Percentiles rank a stretch among this genome's conserved stretches.
These are phyloP conservation scores for Rhizodiscina lignyota DNA, from an alignment of 495 filamentous ascomycete species.

Conservation along the genomic window DNA sequence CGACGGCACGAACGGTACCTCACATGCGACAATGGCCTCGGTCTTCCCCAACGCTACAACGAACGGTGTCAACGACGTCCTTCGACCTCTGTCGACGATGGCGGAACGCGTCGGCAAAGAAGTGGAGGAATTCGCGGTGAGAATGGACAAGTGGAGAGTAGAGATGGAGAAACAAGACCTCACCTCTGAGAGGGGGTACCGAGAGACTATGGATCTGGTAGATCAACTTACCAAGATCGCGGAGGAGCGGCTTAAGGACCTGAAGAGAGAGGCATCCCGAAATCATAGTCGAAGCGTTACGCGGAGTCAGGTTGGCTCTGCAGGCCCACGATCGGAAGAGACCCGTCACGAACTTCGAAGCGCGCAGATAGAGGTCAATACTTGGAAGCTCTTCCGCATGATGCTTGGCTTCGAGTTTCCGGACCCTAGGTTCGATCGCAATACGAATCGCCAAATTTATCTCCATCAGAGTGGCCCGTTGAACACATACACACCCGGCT, in stretches of 20 bases:
- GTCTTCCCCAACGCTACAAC: background rate
- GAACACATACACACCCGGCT: constrained; percentile 39
- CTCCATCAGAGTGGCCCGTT: constrained; percentile 13
- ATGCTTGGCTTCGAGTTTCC: constrained; percentile 26
- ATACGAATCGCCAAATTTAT: constrained; percentile 23
- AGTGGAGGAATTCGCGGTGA: constrained; percentile 48
- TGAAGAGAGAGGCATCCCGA: constrained; percentile 17
- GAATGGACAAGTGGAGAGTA: constrained; percentile 37
- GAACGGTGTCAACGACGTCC: constrained; percentile 7
- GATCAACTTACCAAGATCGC: constrained; percentile 21
- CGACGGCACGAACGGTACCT: too few relatives aligned
- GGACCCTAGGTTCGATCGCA: constrained; percentile 14
- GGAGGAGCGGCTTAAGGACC: constrained; percentile 13
- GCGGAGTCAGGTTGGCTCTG: too few relatives aligned
- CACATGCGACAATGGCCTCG: background rate
- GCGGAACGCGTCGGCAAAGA: constrained; percentile 45
- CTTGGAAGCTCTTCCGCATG: constrained; percentile 69
- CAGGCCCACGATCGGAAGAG: background rate
- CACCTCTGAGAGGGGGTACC: constrained; percentile 5
- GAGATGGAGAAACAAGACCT: constrained; percentile 9
- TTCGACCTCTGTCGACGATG: constrained; percentile 38
- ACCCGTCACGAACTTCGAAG: constrained; percentile 32
- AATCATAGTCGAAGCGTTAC: too few relatives aligned
- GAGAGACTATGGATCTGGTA: constrained; percentile 15
- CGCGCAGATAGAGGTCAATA: constrained; percentile 61